phyloP scores from a whole-genome alignment of 352 stramenopile genomes.

The Globisporangium camurandrum region DNA sequence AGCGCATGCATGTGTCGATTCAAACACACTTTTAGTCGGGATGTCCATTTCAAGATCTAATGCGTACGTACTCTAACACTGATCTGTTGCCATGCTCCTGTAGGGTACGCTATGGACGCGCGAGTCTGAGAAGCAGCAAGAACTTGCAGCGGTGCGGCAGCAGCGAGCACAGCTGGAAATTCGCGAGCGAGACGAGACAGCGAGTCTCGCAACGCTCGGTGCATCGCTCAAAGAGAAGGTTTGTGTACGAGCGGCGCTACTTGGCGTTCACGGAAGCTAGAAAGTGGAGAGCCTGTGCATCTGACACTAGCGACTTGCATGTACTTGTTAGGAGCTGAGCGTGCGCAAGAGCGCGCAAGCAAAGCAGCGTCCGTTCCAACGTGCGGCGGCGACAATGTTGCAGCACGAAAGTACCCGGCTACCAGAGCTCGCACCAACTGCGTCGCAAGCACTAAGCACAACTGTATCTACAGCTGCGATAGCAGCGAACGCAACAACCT shows the following conservation, averaged over 20 bases:
- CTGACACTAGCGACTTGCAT: not conserved
- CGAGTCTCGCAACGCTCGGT: constrained; percentile 25
- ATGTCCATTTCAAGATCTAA: not conserved
- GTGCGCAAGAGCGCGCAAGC: constrained; percentile 14
- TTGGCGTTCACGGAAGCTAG: not conserved
- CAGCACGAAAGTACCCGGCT: not conserved
- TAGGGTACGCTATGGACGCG: constrained; percentile 38
- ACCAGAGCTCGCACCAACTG: too few species aligned
- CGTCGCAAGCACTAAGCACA: too few species aligned
- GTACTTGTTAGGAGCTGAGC: constrained; percentile 19
- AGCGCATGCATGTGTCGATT: too few species aligned
- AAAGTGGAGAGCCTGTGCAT: not conserved
- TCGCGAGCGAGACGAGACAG: constrained; percentile 21
- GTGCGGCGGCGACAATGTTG: constrained; percentile 9
- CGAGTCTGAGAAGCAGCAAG: constrained; percentile 33
- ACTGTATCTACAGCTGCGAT: too few species aligned
- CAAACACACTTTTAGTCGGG: not conserved
- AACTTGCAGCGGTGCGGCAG: constrained; percentile 30
- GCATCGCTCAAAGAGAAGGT: constrained; percentile 21
- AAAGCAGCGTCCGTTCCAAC: constrained; percentile 19
- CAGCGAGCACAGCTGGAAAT: constrained; percentile 22
- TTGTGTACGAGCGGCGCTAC: not conserved
- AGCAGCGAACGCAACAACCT: not conserved
- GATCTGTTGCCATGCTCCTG: not conserved
- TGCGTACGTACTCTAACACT: not conserved